Base-by-base conservation (phyloP, 331 rosid species). In the Spiraea crenata region DNA sequence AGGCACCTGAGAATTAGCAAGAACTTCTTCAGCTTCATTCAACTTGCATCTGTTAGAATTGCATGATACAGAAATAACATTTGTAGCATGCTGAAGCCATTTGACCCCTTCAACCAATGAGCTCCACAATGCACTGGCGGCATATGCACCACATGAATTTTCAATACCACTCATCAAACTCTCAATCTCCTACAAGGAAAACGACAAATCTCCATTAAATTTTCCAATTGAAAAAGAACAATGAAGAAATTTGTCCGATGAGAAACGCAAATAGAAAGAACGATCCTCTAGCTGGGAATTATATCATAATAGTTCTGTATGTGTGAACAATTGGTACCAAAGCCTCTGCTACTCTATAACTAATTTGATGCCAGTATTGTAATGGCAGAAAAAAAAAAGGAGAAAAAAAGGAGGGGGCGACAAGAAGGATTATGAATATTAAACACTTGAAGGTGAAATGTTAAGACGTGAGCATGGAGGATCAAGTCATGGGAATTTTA, bases 71-170 rank as follows among this genome's bases (percentile, higher is more conserved):
- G 86, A 76, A 67, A 87, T 77, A 70, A 78, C 87, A 82, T 87
- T 83, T 66, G 84, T 65, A 15, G 95, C 97, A 80, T 72, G 82
- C 82, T 77, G 76, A 78, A 93, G 92, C 97, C 98, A 93, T 79
- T 80, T 77, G 61, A 87, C 76, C 50, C 87, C 97, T 49, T 75
- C 77, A 74, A 81, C 79, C 84, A 93, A 72, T 20, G 76, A 74
- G 72, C 80, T 84, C 78, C 84, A 84, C 76, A 90, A 71, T 66
- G 80, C 69, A 69, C 95, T 76, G 57, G 91, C 83, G 72, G 65
- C 72, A 82, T 19, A 57, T 41, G 76, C 72, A 79, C 82, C 65
- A 48, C 84, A 57, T 35, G 75, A 83, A 20, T 80, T 80, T 77
- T 87, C 85, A 20, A 80, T 85, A 78, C 65, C 85, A 70, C 79